A percentile compares a stretch with the other conserved stretches of the same genome.
These are phyloP conservation scores for Trametes meyenii DNA, from an alignment of 768 basidiomycete genomes.

Conservation along the genomic window DNA sequence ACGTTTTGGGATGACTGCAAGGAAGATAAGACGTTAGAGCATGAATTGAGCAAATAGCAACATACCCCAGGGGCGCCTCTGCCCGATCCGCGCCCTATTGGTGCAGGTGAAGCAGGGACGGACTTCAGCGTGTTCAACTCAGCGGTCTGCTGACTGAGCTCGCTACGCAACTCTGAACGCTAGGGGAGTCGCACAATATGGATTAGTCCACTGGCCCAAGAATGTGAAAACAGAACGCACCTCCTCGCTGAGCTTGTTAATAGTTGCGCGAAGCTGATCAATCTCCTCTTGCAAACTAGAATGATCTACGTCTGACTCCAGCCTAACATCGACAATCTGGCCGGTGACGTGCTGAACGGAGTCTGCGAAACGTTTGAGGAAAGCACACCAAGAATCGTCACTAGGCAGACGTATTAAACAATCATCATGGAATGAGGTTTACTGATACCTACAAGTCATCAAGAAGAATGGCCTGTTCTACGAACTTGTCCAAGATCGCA, in stretches of 20 bases:
- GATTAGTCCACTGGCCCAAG: background rate
- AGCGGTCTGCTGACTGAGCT: constrained; percentile 64
- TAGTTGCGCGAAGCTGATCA: constrained; percentile 56
- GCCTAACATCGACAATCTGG: constrained; percentile 57
- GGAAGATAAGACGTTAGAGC: background rate
- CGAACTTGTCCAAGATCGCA: constrained; percentile 63
- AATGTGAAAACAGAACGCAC: constrained; percentile 37
- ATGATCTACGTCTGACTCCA: constrained; percentile 41
- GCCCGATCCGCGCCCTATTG: constrained; percentile 44
- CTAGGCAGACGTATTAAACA: constrained; percentile 37
- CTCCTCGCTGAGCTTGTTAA: constrained; percentile 70
- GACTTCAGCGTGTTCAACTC: constrained; percentile 69
- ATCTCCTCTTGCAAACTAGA: constrained; percentile 62
- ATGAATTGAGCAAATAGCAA: background rate
- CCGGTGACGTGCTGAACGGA: constrained; percentile 72
- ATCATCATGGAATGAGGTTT: background rate
- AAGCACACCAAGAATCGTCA: constrained; percentile 63
- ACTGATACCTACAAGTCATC: constrained; percentile 56
- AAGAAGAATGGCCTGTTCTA: constrained; percentile 59
- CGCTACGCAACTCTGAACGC: constrained; percentile 53
- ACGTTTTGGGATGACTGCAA: constrained; percentile 49
- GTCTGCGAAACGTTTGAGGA: constrained; percentile 59
- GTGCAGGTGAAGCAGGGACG: constrained; percentile 42
- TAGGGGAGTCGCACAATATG: constrained; percentile 30
- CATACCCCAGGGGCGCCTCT: constrained; percentile 62